Conservation (phyloP, 768 basidiomycete genomes). For the Rubroboletus satanas region DNA sequence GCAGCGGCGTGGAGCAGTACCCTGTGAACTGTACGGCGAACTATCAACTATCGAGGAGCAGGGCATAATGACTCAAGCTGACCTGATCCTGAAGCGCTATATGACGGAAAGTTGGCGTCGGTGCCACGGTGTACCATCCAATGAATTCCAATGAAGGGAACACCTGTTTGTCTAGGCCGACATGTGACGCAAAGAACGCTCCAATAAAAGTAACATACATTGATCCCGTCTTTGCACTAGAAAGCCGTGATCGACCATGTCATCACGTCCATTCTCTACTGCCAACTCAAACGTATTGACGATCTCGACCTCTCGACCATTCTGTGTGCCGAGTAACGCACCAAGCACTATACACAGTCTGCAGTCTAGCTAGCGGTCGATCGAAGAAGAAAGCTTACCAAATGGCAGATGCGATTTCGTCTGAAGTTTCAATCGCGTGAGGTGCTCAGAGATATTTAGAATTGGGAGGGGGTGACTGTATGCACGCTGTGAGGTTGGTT, state of each 20-base stretch:
- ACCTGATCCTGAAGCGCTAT: conserved; percentile 86
- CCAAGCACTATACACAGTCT: conserved; percentile 66
- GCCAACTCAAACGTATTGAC: conserved; percentile 95
- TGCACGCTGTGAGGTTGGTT: conserved; percentile 16
- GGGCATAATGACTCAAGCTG: neutral
- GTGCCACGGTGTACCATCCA: conserved; percentile 93
- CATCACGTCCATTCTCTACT: conserved; percentile 47
- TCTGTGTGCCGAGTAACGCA: conserved; percentile 90
- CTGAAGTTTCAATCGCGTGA: conserved; percentile 80
- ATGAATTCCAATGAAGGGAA: conserved; percentile 97
- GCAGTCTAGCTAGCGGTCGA: neutral
- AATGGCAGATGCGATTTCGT: conserved; percentile 58
- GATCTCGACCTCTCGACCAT: conserved; percentile 93
- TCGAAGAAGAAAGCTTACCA: conserved; percentile 40
- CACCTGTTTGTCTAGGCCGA: conserved; percentile 83
- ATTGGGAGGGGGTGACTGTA: conserved; percentile 92
- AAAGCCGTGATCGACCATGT: conserved; percentile 76
- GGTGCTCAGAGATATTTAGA: conserved; percentile 94
- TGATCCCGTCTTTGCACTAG: conserved; percentile 81
- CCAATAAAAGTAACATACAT: conserved; percentile 46
- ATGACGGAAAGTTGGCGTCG: conserved; percentile 69
- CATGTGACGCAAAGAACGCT: conserved; percentile 3
- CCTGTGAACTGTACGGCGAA: conserved; percentile 59
- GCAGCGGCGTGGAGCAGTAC: conserved; percentile 85
- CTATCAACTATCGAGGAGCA: neutral